phyloP scores from a whole-genome alignment of 306 rosid species.

The Spatholobus suberectus region DNA sequence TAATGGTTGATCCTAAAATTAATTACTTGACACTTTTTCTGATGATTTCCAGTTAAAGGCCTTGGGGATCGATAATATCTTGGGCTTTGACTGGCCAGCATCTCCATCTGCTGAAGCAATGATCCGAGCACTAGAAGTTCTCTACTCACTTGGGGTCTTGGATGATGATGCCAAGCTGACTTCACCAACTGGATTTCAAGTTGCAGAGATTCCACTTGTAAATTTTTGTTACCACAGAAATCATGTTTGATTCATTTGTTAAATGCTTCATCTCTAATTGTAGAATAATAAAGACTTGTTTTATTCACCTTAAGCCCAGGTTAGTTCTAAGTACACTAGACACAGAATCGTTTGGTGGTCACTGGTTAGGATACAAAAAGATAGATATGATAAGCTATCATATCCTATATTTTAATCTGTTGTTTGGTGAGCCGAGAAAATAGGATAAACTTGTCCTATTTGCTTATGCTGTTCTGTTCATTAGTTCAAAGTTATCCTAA shows the following conservation, averaged over 20 bases:
- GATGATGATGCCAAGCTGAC: constrained; percentile 95
- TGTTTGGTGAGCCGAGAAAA: background rate
- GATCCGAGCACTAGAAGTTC: constrained; percentile 93
- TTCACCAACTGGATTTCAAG: constrained; percentile 94
- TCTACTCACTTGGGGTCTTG: constrained; percentile 87
- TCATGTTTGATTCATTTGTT: constrained; percentile 37
- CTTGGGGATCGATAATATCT: constrained; percentile 89
- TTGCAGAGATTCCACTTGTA: constrained; percentile 97
- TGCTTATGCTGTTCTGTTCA: too few species aligned
- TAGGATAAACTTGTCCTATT: background rate
- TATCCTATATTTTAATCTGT: background rate
- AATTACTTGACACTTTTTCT: constrained; percentile 33
- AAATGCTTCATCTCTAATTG: constrained; percentile 28
- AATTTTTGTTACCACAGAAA: constrained; percentile 36
- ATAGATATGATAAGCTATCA: background rate
- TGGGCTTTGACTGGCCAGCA: constrained; percentile 98
- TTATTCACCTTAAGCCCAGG: constrained; percentile 7
- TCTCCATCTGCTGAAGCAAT: constrained; percentile 97
- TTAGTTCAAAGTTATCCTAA: background rate
- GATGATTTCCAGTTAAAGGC: constrained; percentile 76
- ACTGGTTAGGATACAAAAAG: background rate
- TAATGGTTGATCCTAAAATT: constrained; percentile 34
- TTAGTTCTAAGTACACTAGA: constrained; percentile 21
- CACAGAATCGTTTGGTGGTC: background rate
- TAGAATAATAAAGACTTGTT: constrained; percentile 5